Evolutionary conservation across 495 filamentous ascomycete genomes (phyloP).

Genomic region (Tuber umbilicatum): DNA sequence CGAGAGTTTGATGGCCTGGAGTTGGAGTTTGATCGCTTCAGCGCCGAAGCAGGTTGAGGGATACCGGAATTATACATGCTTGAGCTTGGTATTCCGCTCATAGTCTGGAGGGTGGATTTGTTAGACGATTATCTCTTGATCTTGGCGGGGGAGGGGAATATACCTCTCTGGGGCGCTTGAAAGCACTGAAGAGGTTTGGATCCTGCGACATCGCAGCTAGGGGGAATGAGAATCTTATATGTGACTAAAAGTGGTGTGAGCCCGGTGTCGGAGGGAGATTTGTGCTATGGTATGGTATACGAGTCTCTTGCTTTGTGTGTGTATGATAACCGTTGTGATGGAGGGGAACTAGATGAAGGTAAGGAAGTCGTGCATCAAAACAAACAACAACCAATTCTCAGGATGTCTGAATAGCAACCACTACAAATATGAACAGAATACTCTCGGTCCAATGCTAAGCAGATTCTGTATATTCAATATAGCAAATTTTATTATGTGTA

Average conservation of each 20-base stretch:
- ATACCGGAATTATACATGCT: constrained; percentile 61
- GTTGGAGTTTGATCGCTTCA: constrained; percentile 88
- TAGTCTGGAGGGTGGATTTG: constrained; percentile 51
- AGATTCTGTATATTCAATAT: background rate
- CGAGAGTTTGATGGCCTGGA: constrained; percentile 73
- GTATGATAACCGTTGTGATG: constrained; percentile 10
- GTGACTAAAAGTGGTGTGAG: background rate
- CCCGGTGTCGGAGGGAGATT: background rate
- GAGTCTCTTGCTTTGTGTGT: background rate
- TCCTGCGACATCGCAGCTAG: constrained; percentile 58
- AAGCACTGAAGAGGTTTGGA: constrained; percentile 62
- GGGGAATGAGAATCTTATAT: background rate
- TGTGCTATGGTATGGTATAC: background rate
- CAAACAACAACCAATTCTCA: constrained; percentile 28
- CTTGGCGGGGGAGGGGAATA: constrained; percentile 22
- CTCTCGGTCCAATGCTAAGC: background rate
- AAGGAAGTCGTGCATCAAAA: constrained; percentile 14
- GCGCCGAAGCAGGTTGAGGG: constrained; percentile 83
- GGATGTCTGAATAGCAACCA: constrained; percentile 4
- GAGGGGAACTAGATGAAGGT: constrained; percentile 5
- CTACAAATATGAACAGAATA: constrained; percentile 19
- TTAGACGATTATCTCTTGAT: constrained; percentile 5
- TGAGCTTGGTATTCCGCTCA: constrained; percentile 53
- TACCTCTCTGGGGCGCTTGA: constrained; percentile 60
- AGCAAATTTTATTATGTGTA: background rate